Evolutionary conservation across 768 basidiomycete genomes (phyloP), one percentile per base, ranked within the genome.

Genomic region (Crassisporium funariophilum): DNA sequence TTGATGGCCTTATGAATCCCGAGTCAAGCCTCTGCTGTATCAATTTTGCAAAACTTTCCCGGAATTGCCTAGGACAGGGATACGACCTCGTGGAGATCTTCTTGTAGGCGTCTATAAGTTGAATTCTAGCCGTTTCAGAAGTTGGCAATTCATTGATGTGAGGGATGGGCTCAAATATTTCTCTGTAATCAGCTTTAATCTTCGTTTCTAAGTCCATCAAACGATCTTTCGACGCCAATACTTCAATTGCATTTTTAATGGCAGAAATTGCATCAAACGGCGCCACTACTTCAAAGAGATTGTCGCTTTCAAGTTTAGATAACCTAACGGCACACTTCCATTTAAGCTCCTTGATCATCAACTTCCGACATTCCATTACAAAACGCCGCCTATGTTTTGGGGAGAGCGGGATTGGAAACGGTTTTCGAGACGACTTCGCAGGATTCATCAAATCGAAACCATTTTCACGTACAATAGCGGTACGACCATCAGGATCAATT

Each of bases 1-100:
- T 43, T 0, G 66, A 72, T 0, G 62, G 62, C 0, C 58, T 47
- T 0, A 76, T 60, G 0, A 60, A 52, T 0, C 73, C 67, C 0
- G 66, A 59, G 0, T 48, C 58, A 0, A 69, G 29, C 31, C 71
- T 66, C 6, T 58, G 46, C 0, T 73, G 23, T 0, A 71, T 56
- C 0, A 71, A 47, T 0, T 23, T 56, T 1, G 53, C n/a, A 68
- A 68, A 75, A 0, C 56, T 60, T 0, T 64, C 66, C 0, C 50
- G 34, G 29, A 68, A 72, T 29, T 69, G 65, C 3, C 59, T 38
- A 0, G 68, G 67, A 35, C 62, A 68, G 0, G 58, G 39, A 31
- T 73, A 73, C 0, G 53, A 44, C 0, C 61, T 43, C 0, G 37
- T 46, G 1, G 46, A 24, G 7, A 70, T 57, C 0, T 41, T 50